Conservation (phyloP, 371 early-diverging fungal genomes). For the Mucor sp. region DNA sequence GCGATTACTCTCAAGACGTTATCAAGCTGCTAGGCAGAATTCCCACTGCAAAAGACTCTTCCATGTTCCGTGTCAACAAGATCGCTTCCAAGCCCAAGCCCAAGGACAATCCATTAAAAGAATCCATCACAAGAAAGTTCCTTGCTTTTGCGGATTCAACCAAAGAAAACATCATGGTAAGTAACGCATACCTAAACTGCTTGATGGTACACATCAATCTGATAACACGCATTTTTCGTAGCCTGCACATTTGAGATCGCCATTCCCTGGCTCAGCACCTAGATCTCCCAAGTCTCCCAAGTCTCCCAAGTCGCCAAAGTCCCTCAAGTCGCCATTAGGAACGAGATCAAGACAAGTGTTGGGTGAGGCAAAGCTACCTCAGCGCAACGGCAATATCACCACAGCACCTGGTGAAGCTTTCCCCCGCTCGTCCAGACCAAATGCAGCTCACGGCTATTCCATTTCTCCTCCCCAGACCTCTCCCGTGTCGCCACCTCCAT, state of each 20-base stretch:
- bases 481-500: too few species aligned
- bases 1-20: constrained; percentile 9
- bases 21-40: constrained; percentile 12
- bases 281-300: too few species aligned
- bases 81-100: neutral
- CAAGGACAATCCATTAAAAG: neutral
- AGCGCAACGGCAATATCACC: neutral
- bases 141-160: neutral
- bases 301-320: too few species aligned
- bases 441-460: neutral
- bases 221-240: too few species aligned
- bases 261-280: neutral
- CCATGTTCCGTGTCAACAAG: neutral
- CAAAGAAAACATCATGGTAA: neutral
- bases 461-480: too few species aligned
- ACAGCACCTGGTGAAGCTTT: neutral
- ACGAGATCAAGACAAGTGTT: neutral
- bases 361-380: neutral
- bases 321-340: neutral
- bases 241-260: neutral
- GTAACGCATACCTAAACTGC: neutral
- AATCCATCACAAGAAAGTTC: neutral
- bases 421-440: too few species aligned
- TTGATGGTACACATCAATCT: neutral
- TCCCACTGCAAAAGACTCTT: neutral